These are phyloP conservation scores for Talaromyces piceae DNA, from an alignment of 2,329 filamentous ascomycete species.

Conservation along the genomic window DNA sequence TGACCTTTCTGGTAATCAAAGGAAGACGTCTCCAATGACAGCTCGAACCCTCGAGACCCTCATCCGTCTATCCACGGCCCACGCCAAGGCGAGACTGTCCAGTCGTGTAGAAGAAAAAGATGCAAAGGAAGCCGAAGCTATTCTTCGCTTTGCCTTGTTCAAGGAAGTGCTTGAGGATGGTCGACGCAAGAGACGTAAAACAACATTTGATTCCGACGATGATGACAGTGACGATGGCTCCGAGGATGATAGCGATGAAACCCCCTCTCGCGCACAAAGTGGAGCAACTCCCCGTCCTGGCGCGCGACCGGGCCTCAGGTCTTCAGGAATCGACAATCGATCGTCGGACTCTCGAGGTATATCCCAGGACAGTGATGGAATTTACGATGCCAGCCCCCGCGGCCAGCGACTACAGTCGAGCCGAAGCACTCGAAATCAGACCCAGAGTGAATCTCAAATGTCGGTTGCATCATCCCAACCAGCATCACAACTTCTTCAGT, in stretches of 20 bases:
- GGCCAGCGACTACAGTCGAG: constrained; percentile 32
- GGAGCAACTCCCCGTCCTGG: constrained; percentile 26
- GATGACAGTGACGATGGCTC: constrained; percentile 38
- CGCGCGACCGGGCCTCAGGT: constrained; percentile 25
- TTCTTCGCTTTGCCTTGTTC: constrained; percentile 90
- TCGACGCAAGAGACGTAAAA: constrained; percentile 75
- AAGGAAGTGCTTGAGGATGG: constrained; percentile 80
- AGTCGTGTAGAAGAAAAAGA: constrained; percentile 84
- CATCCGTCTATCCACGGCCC: constrained; percentile 94
- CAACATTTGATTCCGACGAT: constrained; percentile 56
- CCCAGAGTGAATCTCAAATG: constrained; percentile 45
- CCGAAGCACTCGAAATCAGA: constrained; percentile 33
- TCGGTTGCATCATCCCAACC: constrained; percentile 76
- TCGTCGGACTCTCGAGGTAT: constrained; percentile 47
- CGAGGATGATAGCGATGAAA: constrained; percentile 22
- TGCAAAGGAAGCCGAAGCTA: constrained; percentile 77
- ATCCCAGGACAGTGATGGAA: constrained; percentile 45
- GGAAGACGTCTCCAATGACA: constrained; percentile 89
- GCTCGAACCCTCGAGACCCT: constrained; percentile 95
- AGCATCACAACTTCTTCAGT: constrained; percentile 59
- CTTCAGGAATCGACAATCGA: constrained; percentile 28
- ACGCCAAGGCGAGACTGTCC: constrained; percentile 86
- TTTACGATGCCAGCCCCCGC: constrained; percentile 46
- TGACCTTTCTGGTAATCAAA: constrained; percentile 87
- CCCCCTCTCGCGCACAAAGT: constrained; percentile 19